Evolutionary conservation across 345 rosid species (phyloP), one percentile per base, ranked within the genome.

Genomic region (Linum trigynum): DNA sequence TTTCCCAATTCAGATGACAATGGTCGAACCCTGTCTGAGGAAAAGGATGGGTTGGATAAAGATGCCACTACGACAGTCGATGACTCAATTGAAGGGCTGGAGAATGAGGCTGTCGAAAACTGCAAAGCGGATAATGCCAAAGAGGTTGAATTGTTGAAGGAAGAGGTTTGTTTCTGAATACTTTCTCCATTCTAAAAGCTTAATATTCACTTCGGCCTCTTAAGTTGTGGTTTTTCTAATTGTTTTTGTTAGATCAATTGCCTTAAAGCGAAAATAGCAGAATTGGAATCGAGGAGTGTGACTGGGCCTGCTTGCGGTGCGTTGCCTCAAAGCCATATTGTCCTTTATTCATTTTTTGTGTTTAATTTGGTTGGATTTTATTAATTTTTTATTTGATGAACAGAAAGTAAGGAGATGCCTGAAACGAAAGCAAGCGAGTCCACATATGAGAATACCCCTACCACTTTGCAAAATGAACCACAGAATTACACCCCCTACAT

Each of bases 401-500:
- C 84, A 84, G 88, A 80, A 74, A 75, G 78, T 66, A 58, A 38
- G 61, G 76, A 71, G 61, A 68, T 77, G 59, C 61, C 61, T 79
- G 51, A 42, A 61, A 64, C 17, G 39, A 37, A 38, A 59, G 62
- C 69, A 58, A 69, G 74, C 68, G 76, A 76, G 64, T 62, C 72
- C n/a, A 15, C 62, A 15, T 56, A 71, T 41, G 76, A 78, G 78
- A 77, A 71, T 72, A 64, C 66, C 37, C 76, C 71, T 48, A 8
- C 53, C 35, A 57, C 57, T 64, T 69, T 69, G 64, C 83, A 69
- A 76, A 77, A 70, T 58, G 65, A 70, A 65, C 71, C 73, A 67
- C 66, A 74, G 68, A 85, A 88, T 76, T 80, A 82, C 76, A 92
- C 92, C 45, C 97, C 92, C 67, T 81, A 71, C 71, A 86, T 90